Conservation (phyloP, 2,329 filamentous ascomycete genomes). For the Arthrinium puccinioides region DNA sequence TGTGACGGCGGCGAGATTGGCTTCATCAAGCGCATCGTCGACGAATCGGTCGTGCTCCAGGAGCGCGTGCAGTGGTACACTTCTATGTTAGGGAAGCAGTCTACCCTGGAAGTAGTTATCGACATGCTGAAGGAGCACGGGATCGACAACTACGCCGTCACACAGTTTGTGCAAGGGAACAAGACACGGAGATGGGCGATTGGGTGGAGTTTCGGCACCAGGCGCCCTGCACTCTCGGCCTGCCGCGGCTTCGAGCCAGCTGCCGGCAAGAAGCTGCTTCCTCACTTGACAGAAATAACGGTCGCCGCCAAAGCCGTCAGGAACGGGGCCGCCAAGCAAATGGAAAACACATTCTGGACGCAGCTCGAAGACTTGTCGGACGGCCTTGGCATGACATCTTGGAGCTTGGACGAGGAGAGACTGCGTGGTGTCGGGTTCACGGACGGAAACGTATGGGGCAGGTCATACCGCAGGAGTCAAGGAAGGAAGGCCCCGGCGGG, state of each 20-base stretch:
- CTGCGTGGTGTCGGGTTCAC: slow-evolving; percentile 56
- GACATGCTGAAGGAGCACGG: slow-evolving; percentile 46
- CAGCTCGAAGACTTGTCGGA: slow-evolving; percentile 38
- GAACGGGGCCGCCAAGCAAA: slow-evolving; percentile 1
- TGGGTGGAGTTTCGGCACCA: slow-evolving; percentile 73
- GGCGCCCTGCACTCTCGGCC: slow-evolving; percentile 48
- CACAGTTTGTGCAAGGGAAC: slow-evolving; percentile 68
- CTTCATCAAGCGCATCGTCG: slow-evolving; percentile 65
- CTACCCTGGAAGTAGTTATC: slow-evolving; percentile 57
- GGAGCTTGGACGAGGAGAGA: slow-evolving; percentile 52
- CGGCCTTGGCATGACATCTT: slow-evolving; percentile 50
- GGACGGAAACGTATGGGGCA: slow-evolving; percentile 69
- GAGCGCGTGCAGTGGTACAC: slow-evolving; percentile 78
- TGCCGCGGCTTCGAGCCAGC: slow-evolving; percentile 34
- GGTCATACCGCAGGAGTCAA: slow-evolving; percentile 61
- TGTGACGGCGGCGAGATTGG: slow-evolving; percentile 68
- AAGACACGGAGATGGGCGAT: slow-evolving; percentile 82
- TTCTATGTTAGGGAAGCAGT: slow-evolving; percentile 78
- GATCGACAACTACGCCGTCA: slow-evolving; percentile 75
- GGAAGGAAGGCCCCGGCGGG: slow-evolving; percentile 17
- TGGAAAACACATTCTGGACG: slow-evolving; percentile 26
- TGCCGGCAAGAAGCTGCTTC: slow-evolving; percentile 35
- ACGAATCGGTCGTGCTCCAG: slow-evolving; percentile 56
- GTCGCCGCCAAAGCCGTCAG: slow-evolving; percentile 28
- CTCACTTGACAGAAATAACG: slow-evolving; percentile 30